These are phyloP conservation scores for Dioszegia crocea DNA, from an alignment of 768 basidiomycete species.

Conservation along the genomic window DNA sequence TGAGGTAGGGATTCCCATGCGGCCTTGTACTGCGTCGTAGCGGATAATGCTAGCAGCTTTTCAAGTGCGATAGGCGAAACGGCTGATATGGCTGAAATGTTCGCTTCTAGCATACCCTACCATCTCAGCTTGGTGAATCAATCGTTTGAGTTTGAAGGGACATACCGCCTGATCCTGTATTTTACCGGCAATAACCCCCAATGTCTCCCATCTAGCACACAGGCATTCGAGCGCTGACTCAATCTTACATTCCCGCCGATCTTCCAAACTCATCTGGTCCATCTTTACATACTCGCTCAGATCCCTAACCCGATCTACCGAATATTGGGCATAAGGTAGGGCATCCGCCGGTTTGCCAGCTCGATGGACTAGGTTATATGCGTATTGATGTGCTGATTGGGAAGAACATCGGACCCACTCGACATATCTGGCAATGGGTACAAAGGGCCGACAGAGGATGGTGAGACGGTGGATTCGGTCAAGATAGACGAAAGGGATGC, in stretches of 20 bases:
- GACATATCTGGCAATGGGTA: conserved; percentile 13
- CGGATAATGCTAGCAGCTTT: background rate
- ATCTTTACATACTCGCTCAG: background rate
- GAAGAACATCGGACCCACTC: conserved; percentile 46
- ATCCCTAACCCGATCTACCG: background rate
- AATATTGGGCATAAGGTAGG: background rate
- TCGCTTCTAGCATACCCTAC: conserved; percentile 24
- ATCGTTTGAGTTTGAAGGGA: background rate
- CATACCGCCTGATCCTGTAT: background rate
- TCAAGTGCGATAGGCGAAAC: background rate
- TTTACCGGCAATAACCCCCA: background rate
- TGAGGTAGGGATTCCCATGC: background rate
- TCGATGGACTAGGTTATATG: conserved; percentile 58
- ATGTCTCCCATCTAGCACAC: background rate
- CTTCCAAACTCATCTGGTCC: background rate
- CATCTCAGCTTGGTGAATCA: background rate
- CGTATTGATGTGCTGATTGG: conserved; percentile 44
- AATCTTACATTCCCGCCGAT: background rate
- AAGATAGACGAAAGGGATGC: conserved; percentile 7
- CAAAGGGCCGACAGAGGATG: background rate
- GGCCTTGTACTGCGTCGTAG: background rate
- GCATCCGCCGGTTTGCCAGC: conserved; percentile 53
- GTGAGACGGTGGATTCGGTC: background rate
- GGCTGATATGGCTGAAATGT: conserved; percentile 9
- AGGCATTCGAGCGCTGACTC: background rate